Base-by-base conservation (phyloP, 352 stramenopile genomes). In the Globisporangium cylindrosporum region DNA sequence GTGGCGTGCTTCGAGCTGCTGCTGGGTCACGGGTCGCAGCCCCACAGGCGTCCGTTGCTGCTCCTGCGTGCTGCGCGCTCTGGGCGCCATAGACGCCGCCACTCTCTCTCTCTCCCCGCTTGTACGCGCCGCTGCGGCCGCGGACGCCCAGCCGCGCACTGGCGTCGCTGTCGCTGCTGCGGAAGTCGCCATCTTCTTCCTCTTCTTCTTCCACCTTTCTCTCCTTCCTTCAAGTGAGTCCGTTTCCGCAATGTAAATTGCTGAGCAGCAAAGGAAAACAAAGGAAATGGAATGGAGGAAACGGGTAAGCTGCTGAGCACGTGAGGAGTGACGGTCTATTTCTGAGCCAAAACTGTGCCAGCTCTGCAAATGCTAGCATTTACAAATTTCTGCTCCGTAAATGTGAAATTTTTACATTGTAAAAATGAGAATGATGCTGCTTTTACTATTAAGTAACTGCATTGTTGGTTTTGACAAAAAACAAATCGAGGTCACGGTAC, bases 1-100 rank as follows among this genome's bases (percentile, higher is more conserved):
- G 49, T 60, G 58, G 3, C 65, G 65, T 49, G 58, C 65, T 24
- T 70, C 65, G 41, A 70, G 58, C 49, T 70, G 65, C 49, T 70
- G 65, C 48, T 70, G 65, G 24, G 65, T 70, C 48, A 70, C 65
- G 18, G 65, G 65, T 1, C 65, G 65, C 9, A 70, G 25, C 2
- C 65, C 65, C 48, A 70, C 65, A 1, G 65, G 48, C 24, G 56
- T 34, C 12, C 65, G 65, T 36, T 49, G 34, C 14, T 34, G 24
- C 32, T 36, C 25, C 53, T 62, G 54, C 25, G 38, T 9, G 9
- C 25, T 22, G 18, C 38, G 63, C 22, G 51, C 25, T 41, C 51
- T 59, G 7, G 34, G 7, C 9, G 10, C 7, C 56, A 48, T 57
- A 6, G 15, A 27, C 14, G 15, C 2, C 34, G 29, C n/a, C 18